phyloP scores from a whole-genome alignment of 1,139 yeast species.

The Geotrichum histeridarum region DNA sequence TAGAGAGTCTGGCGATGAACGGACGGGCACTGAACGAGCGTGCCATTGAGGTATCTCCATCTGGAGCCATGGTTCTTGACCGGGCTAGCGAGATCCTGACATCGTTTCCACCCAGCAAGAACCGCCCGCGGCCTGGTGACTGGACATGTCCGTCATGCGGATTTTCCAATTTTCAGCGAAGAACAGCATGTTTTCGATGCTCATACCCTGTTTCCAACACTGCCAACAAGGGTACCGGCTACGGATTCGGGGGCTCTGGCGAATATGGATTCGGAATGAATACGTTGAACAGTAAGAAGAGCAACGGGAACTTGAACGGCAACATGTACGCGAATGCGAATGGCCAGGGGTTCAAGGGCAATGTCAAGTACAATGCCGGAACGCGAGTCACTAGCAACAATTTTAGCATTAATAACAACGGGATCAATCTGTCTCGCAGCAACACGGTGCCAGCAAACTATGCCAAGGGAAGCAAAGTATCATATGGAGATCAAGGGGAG shows the following conservation, averaged over 20 bases:
- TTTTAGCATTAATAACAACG: constrained; percentile 3
- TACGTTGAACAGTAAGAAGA: constrained; percentile 17
- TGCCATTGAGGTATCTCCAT: constrained; percentile 80
- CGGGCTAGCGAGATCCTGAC: constrained; percentile 74
- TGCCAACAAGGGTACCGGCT: constrained; percentile 36
- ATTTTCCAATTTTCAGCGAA: constrained; percentile 86
- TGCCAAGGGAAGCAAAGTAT: background rate
- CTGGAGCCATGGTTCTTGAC: constrained; percentile 70
- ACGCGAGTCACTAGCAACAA: background rate
- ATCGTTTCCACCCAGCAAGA: constrained; percentile 83
- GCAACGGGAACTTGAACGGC: constrained; percentile 23
- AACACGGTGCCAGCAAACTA: constrained; percentile 6
- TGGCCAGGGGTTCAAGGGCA: constrained; percentile 12
- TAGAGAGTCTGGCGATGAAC: constrained; percentile 68
- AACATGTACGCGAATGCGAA: constrained; percentile 19
- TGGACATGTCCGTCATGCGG: constrained; percentile 98
- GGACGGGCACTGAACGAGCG: constrained; percentile 73
- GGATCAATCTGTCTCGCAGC: constrained; percentile 7
- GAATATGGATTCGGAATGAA: background rate
- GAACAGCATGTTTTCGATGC: constrained; percentile 92
- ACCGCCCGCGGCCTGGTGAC: constrained; percentile 93
- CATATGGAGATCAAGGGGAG: background rate
- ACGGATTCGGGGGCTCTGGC: background rate
- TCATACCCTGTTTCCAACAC: constrained; percentile 63
- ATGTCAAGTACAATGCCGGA: constrained; percentile 7